Conservation (phyloP, 2,329 filamentous ascomycete species). For the Meredithiella fracta region DNA sequence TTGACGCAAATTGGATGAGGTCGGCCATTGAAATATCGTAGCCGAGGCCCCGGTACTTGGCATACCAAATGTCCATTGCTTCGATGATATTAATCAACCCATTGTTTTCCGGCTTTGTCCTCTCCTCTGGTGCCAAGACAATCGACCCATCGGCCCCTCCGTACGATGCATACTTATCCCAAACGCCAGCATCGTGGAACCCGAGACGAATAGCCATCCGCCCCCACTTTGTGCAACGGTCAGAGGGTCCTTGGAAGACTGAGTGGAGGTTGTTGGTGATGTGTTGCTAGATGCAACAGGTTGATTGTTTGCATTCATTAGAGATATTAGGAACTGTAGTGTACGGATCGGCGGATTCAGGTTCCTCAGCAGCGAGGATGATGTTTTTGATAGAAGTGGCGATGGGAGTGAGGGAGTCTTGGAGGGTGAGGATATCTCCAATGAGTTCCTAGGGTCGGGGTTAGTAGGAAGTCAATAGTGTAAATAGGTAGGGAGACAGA, state of each 20-base stretch:
- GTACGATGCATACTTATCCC: conserved; percentile 24
- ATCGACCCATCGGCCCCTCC: conserved; percentile 33
- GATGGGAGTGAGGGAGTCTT: conserved; percentile 21
- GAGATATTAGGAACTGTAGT: conserved; percentile 16
- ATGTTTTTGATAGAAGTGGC: conserved; percentile 25
- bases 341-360: conserved; percentile 18
- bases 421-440: conserved; percentile 24
- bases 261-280: conserved; percentile 25
- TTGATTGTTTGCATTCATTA: conserved; percentile 23
- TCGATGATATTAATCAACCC: conserved; percentile 30
- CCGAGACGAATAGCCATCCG: conserved; percentile 30
- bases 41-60: conserved; percentile 23
- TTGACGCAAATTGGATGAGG: conserved; percentile 36
- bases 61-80: conserved; percentile 24
- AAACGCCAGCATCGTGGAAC: conserved; percentile 32
- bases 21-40: conserved; percentile 34
- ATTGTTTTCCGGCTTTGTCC: conserved; percentile 26
- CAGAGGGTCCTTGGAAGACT: conserved; percentile 23
- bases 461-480: neutral
- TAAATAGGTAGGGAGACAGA: neutral
- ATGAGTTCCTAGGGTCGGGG: conserved; percentile 19
- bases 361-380: conserved; percentile 18
- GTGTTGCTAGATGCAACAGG: conserved; percentile 31
- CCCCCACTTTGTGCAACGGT: conserved; percentile 28
- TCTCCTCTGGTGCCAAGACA: conserved; percentile 25